These are phyloP conservation scores for Phytophthora brassicae DNA, from an alignment of 352 stramenopile species.

Conservation along the genomic window DNA sequence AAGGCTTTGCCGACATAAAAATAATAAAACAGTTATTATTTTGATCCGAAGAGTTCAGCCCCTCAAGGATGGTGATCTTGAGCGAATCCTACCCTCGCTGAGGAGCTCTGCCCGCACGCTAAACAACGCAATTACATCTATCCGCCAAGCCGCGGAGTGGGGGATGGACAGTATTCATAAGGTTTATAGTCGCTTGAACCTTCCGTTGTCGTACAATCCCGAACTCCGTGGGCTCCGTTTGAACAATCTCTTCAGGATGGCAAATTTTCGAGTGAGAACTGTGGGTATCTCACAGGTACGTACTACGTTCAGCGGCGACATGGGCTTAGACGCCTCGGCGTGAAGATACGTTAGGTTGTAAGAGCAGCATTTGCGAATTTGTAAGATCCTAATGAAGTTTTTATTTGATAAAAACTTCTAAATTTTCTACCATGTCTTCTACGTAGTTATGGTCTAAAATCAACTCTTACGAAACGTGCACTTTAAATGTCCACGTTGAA, in stretches of 20 bases:
- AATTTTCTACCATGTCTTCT: too few relatives aligned
- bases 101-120: not conserved
- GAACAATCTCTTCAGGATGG: slow-evolving; percentile 5
- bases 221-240: not conserved
- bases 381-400: too few relatives aligned
- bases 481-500: too few relatives aligned
- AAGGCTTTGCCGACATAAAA: too few relatives aligned
- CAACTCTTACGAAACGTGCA: too few relatives aligned
- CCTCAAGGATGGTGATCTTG: not conserved
- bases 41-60: too few relatives aligned
- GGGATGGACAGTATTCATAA: slow-evolving; percentile 5
- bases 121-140: slow-evolving; percentile 5
- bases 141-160: not conserved
- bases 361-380: too few relatives aligned
- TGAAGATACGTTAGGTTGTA: too few relatives aligned
- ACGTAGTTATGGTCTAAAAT: too few relatives aligned
- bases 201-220: not conserved
- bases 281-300: slow-evolving; percentile 1
- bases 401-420: too few relatives aligned
- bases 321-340: too few relatives aligned
- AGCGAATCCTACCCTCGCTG: not conserved
- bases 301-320: not conserved
- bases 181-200: not conserved
- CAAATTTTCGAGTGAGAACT: slow-evolving; percentile 9
- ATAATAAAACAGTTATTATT: too few relatives aligned